phyloP scores from a whole-genome alignment of 495 filamentous ascomycete genomes.

The Aspergillus nidulans region DNA sequence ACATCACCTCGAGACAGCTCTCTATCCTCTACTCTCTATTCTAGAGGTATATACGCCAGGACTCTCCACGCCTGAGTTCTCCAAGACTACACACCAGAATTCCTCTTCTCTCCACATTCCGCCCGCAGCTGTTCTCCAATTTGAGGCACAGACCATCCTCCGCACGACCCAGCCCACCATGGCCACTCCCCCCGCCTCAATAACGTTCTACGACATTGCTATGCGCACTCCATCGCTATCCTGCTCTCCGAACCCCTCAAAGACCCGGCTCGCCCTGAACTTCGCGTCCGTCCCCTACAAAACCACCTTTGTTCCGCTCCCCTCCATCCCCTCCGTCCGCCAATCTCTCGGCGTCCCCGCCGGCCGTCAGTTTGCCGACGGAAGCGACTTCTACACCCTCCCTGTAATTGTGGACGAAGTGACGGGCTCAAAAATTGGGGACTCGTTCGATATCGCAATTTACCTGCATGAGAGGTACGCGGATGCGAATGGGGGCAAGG shows the following conservation, averaged over 20 bases:
- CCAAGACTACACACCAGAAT: no score
- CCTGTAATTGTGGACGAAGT: constrained; percentile 50
- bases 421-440: constrained; percentile 44
- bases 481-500: constrained; percentile 30
- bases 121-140: background rate
- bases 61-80: no score
- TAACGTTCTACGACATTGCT: constrained; percentile 58
- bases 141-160: background rate
- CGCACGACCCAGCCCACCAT: background rate
- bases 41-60: no score
- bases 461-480: constrained; percentile 51
- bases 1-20: no score
- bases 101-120: no score
- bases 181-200: constrained; percentile 6
- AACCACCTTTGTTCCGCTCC: constrained; percentile 51
- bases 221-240: constrained; percentile 29
- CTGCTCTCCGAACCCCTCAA: constrained; percentile 56
- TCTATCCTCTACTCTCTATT: no score
- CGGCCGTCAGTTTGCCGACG: constrained; percentile 52
- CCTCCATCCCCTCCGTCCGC: constrained; percentile 46
- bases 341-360: constrained; percentile 38
- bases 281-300: constrained; percentile 51
- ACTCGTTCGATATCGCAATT: constrained; percentile 59
- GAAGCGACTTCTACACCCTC: constrained; percentile 54
- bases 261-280: constrained; percentile 55